Evolutionary conservation across 2,329 filamentous ascomycete genomes (phyloP).

Genomic region (Fusarium burgessii): DNA sequence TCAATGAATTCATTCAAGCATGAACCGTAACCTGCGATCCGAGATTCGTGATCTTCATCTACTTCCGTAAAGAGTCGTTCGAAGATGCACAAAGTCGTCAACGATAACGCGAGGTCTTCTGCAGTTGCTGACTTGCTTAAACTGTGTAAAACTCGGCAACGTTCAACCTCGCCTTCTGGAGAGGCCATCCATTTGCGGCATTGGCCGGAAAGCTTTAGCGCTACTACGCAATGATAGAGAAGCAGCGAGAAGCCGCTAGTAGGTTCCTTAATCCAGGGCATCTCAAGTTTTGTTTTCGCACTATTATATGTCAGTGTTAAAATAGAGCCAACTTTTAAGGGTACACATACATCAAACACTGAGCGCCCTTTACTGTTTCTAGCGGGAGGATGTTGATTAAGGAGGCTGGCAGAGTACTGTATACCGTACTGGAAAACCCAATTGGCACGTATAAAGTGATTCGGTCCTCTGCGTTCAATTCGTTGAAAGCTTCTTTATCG

Average conservation of each 20-base stretch:
- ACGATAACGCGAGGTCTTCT: not conserved
- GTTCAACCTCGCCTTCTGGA: not conserved
- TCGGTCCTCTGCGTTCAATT: not conserved
- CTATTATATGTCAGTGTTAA: not conserved
- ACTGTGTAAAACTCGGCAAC: not conserved
- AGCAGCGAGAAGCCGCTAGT: not conserved
- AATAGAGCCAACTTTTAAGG: not conserved
- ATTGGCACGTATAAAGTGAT: not conserved
- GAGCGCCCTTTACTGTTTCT: not conserved
- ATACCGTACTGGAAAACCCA: not conserved
- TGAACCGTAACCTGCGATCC: too few species aligned
- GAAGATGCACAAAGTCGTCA: not conserved
- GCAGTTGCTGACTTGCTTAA: not conserved
- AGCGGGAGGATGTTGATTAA: conserved; percentile 10
- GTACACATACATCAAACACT: conserved; percentile 1
- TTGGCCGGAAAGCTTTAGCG: fast-evolving
- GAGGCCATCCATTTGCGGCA: not conserved
- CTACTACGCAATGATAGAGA: not conserved
- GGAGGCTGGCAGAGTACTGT: not conserved
- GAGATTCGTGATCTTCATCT: not conserved
- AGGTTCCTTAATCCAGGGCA: conserved; percentile 1
- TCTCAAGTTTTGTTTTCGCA: not conserved
- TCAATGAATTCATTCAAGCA: not conserved
- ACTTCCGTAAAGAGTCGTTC: not conserved
- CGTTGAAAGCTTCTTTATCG: conserved; percentile 1